Percentiles rank a stretch among this genome's conserved stretches.
Conservation (phyloP, 257 asterid species). For the Solanum chilense region DNA sequence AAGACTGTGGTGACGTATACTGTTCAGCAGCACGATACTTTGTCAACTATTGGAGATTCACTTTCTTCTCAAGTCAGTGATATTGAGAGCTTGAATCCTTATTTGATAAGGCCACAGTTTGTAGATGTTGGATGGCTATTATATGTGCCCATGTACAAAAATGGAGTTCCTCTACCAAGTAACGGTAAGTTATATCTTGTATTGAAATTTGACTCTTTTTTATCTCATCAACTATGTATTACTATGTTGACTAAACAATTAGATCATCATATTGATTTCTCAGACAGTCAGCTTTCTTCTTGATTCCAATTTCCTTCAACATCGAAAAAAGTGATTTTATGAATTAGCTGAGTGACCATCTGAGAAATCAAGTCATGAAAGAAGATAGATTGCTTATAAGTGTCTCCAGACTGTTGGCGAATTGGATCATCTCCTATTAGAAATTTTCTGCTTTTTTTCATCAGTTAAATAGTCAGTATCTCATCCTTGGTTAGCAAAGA, state of each 20-base stretch:
- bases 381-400: background rate
- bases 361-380: background rate
- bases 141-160: conserved; percentile 43
- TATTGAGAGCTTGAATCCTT: conserved; percentile 27
- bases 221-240: background rate
- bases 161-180: background rate
- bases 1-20: conserved; percentile 46
- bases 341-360: background rate
- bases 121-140: conserved; percentile 43
- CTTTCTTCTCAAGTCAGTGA: conserved; percentile 34
- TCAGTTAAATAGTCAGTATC: background rate
- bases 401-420: background rate
- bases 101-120: conserved; percentile 24
- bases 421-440: background rate
- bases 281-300: background rate
- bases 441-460: background rate
- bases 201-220: background rate
- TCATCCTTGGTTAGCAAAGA: background rate
- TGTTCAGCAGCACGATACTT: conserved; percentile 39
- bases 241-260: background rate
- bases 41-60: conserved; percentile 22
- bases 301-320: background rate
- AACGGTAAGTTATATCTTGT: background rate
- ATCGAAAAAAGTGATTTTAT: background rate
- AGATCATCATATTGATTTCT: background rate